These are phyloP conservation scores for Globisporangium rhizosaccharum DNA, from an alignment of 352 stramenopile genomes.

Conservation along the genomic window DNA sequence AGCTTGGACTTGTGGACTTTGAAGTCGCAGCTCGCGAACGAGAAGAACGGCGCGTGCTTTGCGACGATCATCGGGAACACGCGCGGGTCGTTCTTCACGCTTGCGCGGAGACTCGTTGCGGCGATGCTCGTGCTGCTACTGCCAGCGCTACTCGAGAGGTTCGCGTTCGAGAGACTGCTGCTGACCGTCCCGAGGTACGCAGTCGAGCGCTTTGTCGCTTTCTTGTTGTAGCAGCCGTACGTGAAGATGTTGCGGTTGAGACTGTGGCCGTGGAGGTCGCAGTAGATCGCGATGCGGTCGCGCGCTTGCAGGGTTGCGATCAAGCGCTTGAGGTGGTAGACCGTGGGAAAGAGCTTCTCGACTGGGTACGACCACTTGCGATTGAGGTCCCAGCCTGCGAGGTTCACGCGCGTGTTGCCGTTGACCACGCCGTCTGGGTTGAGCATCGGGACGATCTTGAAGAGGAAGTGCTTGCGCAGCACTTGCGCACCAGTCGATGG, in stretches of 20 bases:
- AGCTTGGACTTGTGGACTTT: slow-evolving; percentile 88
- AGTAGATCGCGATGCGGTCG: slow-evolving; percentile 73
- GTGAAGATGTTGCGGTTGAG: slow-evolving; percentile 85
- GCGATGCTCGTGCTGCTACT: not conserved
- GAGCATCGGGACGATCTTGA: slow-evolving; percentile 91
- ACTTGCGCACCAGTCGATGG: slow-evolving; percentile 48
- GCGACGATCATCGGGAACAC: slow-evolving; percentile 81
- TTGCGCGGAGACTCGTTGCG: slow-evolving; percentile 1
- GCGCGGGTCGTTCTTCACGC: slow-evolving; percentile 52
- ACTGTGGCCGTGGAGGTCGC: slow-evolving; percentile 79
- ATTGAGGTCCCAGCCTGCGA: slow-evolving; percentile 82
- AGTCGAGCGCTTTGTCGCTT: slow-evolving; percentile 14
- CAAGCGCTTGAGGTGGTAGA: slow-evolving; percentile 75
- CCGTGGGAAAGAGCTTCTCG: slow-evolving; percentile 75
- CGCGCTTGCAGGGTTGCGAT: slow-evolving; percentile 51
- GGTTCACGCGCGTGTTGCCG: slow-evolving; percentile 86
- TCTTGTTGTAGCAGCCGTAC: slow-evolving; percentile 72
- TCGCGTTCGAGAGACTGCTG: not conserved
- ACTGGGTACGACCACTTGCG: slow-evolving; percentile 75
- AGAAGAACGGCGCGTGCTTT: slow-evolving; percentile 62
- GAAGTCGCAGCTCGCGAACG: slow-evolving; percentile 87
- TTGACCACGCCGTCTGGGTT: slow-evolving; percentile 91
- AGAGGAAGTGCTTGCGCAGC: slow-evolving; percentile 78
- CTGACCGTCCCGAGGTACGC: not conserved
- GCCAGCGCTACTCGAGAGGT: not conserved